phyloP scores from a whole-genome alignment of 2,329 filamentous ascomycete species.

The Zymoseptoria ardabiliae region DNA sequence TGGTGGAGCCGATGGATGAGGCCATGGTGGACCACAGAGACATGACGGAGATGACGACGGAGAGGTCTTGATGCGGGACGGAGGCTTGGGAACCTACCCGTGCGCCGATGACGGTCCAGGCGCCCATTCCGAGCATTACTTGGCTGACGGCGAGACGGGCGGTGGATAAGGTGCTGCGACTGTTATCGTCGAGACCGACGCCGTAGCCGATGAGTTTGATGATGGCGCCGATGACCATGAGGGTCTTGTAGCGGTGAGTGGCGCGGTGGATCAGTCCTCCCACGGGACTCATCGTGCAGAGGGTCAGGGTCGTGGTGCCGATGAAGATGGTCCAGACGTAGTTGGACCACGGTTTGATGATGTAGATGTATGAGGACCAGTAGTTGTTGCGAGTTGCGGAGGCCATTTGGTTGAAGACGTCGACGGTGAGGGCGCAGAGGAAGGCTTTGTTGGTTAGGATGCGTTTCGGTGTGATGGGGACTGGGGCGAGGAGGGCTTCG shows the following conservation, averaged over 20 bases:
- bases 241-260: constrained; percentile 38
- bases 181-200: constrained; percentile 26
- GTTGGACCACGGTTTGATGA: constrained; percentile 38
- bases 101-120: constrained; percentile 35
- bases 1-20: constrained; percentile 34
- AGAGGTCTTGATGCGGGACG: constrained; percentile 38
- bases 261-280: constrained; percentile 26
- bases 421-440: constrained; percentile 12
- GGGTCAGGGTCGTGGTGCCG: constrained; percentile 34
- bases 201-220: constrained; percentile 34
- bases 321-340: constrained; percentile 39
- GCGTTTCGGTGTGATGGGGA: constrained; percentile 18
- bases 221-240: constrained; percentile 35
- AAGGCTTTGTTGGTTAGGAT: constrained; percentile 20
- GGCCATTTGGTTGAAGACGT: constrained; percentile 15
- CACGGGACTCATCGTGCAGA: constrained; percentile 33
- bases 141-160: constrained; percentile 32
- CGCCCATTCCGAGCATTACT: constrained; percentile 33
- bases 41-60: constrained; percentile 33
- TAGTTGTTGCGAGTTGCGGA: constrained; percentile 14
- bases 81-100: constrained; percentile 38
- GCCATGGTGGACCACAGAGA: constrained; percentile 37
- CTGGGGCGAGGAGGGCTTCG: constrained; percentile 11
- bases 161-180: constrained; percentile 30
- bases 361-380: constrained; percentile 30